Evolutionary conservation across 768 basidiomycete genomes (phyloP), one percentile per base, ranked within the genome.

Genomic region (Suillus paluster): DNA sequence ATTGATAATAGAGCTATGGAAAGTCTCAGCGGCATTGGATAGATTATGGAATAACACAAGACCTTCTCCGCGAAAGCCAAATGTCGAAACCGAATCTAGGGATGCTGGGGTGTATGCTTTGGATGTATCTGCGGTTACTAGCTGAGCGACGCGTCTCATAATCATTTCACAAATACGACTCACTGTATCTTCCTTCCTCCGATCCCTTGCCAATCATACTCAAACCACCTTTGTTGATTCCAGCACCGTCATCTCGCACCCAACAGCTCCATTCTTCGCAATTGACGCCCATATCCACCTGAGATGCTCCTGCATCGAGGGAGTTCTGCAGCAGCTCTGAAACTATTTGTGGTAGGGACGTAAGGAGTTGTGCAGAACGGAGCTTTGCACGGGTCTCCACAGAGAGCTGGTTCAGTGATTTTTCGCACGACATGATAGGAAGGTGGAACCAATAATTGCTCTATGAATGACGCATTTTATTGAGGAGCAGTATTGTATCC

Each of bases 41-140:
- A n/a, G 57, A 57, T 50, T 57, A 41, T 49, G n/a, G 45, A 23
- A 44, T 25, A 57, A 50, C 23, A 25, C 63, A 64, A 19, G 67
- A 92, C 95, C 95, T 90, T 98, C 96, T 41, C 96, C 95, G 67
- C 96, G 86, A 77, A 94, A 97, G 0, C 96, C 95, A 77, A 95
- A 96, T 3, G 90, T 90, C 15, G 83, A 81, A 44, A 83, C 67
- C 4, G 81, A 75, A 59, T 82, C 81, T 57, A 89, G 70, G 1
- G 83, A 80, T 54, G 80, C 78, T 42, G 78, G 72, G 1, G 77
- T 75, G 71, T 89, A 87, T 25, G 81, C 80, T 74, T 95, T 95
- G 5, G 92, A 94, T 5, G 90, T 89, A 62, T 81, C 92, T 94
- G 70, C 36, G 58, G 27, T 41, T 14, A 19, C 48, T 52, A 49